Evolutionary conservation across 768 basidiomycete species (phyloP), one percentile per base, ranked within the genome.

Genomic region (Mrakia hoshinonis): DNA sequence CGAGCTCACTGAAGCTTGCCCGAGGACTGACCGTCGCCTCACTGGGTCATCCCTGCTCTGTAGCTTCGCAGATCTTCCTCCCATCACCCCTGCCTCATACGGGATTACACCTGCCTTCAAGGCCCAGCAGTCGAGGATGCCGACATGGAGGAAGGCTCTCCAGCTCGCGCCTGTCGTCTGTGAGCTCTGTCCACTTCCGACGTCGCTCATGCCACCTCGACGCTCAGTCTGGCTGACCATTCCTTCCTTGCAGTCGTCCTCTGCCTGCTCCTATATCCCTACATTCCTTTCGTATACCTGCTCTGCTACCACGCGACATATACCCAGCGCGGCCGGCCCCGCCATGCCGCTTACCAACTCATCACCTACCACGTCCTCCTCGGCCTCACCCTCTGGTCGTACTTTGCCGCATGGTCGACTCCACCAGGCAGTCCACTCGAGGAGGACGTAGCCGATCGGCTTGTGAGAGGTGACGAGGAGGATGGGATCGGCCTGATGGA

Each of bases 1-100:
- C 39, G 38, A 46, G 22, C 10, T 12, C 38, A 26, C 20, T n/a
- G 20, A 62, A 43, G 34, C 34, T n/a, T n/a, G 26, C 10, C 69
- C 29, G 12, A 26, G 36, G n/a, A 24, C n/a, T 48, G 38, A 31
- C 60, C 15, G 34, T 26, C 49, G 48, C n/a, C 24, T 31, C 34
- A 22, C 22, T 24, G 36, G 24, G 10, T 29, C 20, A 22, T 20
- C 22, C 34, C 38, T 36, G 1, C 31, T 46, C 39, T 24, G 7
- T 46, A 71, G 70, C 62, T 71, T 39, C 31, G 70, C 63, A 18
- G 31, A 22, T 39, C 52, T 72, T 9, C 70, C 70, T 31, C 70
- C 70, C 49, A 72, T 72, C 24, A 72, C 70, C 12, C 58, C 70
- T 7, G 64, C 65, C 24, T 72, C 70, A 22, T 72, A 54, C 47